Evolutionary conservation across 805 yeast species (phyloP), one percentile per base, ranked within the genome.

Genomic region (Tetrapisispora namnaoensis): DNA sequence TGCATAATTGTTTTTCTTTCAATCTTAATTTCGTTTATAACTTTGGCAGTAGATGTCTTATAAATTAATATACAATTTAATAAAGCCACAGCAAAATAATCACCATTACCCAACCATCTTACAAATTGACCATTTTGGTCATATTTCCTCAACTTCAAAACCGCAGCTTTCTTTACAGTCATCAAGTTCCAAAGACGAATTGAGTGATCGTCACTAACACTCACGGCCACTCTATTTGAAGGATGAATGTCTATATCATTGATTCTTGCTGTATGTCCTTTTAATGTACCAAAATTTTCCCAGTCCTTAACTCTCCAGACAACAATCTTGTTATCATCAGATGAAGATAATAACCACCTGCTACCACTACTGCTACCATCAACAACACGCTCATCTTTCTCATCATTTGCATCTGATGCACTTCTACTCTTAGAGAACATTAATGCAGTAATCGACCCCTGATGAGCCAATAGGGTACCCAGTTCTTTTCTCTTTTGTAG

Each of bases 281-380:
- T 89, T 65, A 93, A 71, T 14, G 82, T 80, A 4, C 93, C 95
- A 63, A 87, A 82, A 40, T 80, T 75, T 62, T 93, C 98, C 99
- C 99, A 93, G 68, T 93, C 99, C 65, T 86, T 88, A 3, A 93
- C 85, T 66, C 98, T 75, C 99, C 99, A 93, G 39, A 93, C 77
- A 46, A 88, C 78, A 43, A 93, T 80, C 51, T 81, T 83, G 22
- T 96, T 95, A 63, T 93, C 98, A 41, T 86, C 95, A 2, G 90
- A 85, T 1, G 93, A 95, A 13, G 95, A 83, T 24, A 93, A 69
- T 35, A 93, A 73, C 99, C 99, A 93, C 61, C 83, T 88, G 40
- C 57, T 59, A 32, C 53, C 53, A 37, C 57, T 52, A 4, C 44
- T 40, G 17, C 53, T 54, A 34, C 44, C 51, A 13, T 53, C 89